Conservation (phyloP, 2,329 filamentous ascomycete genomes). For the Aureobasidium sp. region DNA sequence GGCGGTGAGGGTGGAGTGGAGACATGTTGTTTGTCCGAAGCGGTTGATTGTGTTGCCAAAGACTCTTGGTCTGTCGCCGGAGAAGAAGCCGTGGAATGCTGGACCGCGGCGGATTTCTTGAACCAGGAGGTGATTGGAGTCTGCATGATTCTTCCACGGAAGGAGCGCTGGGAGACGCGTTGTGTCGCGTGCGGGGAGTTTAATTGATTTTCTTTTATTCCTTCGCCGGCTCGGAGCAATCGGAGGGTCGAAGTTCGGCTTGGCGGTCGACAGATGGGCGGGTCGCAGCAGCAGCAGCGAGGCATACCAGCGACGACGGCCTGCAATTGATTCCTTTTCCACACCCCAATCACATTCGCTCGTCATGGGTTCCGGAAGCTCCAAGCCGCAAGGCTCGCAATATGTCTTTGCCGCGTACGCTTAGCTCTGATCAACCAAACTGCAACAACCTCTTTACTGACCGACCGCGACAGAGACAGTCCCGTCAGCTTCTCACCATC, state of each 20-base stretch:
- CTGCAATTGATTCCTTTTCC: not conserved
- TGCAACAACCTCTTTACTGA: not conserved
- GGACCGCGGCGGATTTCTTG: constrained; percentile 33
- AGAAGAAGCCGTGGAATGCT: constrained; percentile 16
- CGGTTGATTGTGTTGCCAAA: not conserved
- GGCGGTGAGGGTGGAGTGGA: not conserved
- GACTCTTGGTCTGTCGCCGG: not conserved
- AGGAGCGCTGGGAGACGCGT: not conserved
- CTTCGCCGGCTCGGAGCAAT: not conserved
- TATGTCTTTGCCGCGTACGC: constrained; percentile 55
- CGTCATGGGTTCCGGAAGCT: constrained; percentile 53
- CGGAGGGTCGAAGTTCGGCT: constrained; percentile 9
- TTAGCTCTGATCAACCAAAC: not conserved
- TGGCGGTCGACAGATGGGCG: too few relatives aligned
- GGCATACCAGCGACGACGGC: too few relatives aligned
- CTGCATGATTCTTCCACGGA: constrained; percentile 25
- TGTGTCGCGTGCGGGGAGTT: not conserved
- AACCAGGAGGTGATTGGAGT: constrained; percentile 40
- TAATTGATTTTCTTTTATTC: constrained; percentile 4
- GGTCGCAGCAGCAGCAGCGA: not conserved
- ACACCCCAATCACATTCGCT: constrained; percentile 1
- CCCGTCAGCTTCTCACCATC: constrained; percentile 68
- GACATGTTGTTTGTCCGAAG: not conserved
- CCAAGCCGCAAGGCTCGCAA: constrained; percentile 49
- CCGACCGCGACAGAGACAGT: constrained; percentile 38